Evolutionary conservation across 1,284 basidiomycete species (phyloP), one percentile per base, ranked within the genome.

Genomic region (Ganoderma lingzhi): DNA sequence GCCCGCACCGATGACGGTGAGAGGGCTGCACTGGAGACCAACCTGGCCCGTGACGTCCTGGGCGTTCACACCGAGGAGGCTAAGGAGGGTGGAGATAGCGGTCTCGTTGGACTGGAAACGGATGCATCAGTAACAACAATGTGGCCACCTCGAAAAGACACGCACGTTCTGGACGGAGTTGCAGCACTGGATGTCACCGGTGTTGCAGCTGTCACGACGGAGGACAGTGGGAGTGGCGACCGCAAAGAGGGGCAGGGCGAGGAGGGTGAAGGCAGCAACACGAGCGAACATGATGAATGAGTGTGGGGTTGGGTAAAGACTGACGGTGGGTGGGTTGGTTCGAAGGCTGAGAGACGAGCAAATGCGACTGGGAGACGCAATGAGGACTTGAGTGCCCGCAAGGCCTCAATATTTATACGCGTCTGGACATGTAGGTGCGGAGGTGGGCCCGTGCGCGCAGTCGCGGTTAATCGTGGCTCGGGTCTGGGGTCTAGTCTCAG

Each of bases 101-200:
- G 69, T 61, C 58, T 72, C 73, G 63, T 70, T 35, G 3, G 71
- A 64, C 75, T 77, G 39, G 12, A 41, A 37, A 14, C 2, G 23
- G 23, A 62, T 51, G 1, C 2, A 53, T 63, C 14, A 64, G 41
- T 32, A 32, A 5, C 0, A 12, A 28, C 12, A 4, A 6, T 1
- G 15, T 3, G n/a, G 15, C 8, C 0, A 6, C 12, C n/a, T 35
- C 2, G 10, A 12, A 6, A 45, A 1, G 14, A 15, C 2, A 56
- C 74, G 58, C 48, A 78, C 77, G 41, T 62, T 59, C 44, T 74
- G 65, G 59, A 76, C 70, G 30, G 67, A 71, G 69, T 80, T 73
- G 74, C 79, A 80, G 76, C 79, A 80, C 73, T 79, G 77, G 62
- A 79, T 68, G n/a, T 73, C 62, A 12, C 76, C 78, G 6, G 76